Conservation (phyloP, 2,329 filamentous ascomycete genomes). For the Westerdykella sp. region DNA sequence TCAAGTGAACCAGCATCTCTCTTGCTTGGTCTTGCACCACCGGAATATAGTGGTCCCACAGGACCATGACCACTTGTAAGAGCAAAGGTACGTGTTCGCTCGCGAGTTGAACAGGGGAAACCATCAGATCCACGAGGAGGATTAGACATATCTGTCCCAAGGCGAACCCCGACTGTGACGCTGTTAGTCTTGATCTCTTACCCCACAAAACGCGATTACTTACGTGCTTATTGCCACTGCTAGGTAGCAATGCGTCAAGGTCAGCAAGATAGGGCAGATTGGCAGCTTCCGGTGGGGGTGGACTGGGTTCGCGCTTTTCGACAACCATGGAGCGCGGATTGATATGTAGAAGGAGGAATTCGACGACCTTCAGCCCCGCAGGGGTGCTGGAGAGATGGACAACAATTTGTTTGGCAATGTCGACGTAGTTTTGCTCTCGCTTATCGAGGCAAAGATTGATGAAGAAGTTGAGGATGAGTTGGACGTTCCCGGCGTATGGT, state of each 20-base stretch:
- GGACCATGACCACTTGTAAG: conserved; percentile 82
- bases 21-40: conserved; percentile 94
- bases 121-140: conserved; percentile 90
- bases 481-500: conserved; percentile 87
- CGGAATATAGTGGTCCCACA: conserved; percentile 96
- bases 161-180: conserved; percentile 65
- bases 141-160: conserved; percentile 90
- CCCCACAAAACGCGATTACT: background rate
- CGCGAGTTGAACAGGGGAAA: conserved; percentile 76
- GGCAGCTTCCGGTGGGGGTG: conserved; percentile 62
- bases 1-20: conserved; percentile 95
- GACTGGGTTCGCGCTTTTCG: conserved; percentile 56
- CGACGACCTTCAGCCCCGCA: conserved; percentile 84
- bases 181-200: conserved; percentile 33
- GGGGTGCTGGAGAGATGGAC: conserved; percentile 86
- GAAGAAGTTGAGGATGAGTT: conserved; percentile 91
- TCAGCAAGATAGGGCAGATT: conserved; percentile 86
- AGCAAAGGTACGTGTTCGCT: conserved; percentile 77
- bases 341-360: conserved; percentile 87
- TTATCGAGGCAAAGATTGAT: conserved; percentile 89
- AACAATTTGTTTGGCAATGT: conserved; percentile 96
- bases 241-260: conserved; percentile 67
- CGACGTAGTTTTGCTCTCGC: conserved; percentile 94
- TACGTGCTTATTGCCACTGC: conserved; percentile 70
- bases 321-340: conserved; percentile 96